phyloP scores from a whole-genome alignment of 1,284 basidiomycete genomes.

The Moniliophthora roreri region DNA sequence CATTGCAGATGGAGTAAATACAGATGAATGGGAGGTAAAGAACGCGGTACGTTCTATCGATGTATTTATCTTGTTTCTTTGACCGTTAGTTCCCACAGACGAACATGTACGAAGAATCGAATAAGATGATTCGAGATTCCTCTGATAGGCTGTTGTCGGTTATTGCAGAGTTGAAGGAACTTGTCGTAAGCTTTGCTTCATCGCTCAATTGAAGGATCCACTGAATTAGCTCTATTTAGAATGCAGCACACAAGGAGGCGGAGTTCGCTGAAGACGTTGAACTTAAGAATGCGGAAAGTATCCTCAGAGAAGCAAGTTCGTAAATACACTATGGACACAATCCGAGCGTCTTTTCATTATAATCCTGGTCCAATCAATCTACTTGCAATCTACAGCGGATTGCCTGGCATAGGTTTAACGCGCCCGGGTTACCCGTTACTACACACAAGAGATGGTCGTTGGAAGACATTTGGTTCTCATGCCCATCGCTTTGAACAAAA shows the following conservation, averaged over 20 bases:
- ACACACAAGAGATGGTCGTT: too few relatives aligned
- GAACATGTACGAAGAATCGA: constrained; percentile 74
- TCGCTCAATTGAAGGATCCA: constrained; percentile 1
- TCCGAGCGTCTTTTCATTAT: too few relatives aligned
- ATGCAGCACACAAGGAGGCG: constrained; percentile 46
- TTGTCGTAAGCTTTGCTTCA: constrained; percentile 59
- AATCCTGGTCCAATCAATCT: too few relatives aligned
- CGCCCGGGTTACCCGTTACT: too few relatives aligned
- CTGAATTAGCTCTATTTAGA: constrained; percentile 39
- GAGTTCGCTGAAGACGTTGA: constrained; percentile 51
- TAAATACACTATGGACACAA: constrained; percentile 20
- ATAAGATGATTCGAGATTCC: constrained; percentile 79
- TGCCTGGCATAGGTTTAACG: too few relatives aligned
- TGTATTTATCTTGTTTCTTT: background rate
- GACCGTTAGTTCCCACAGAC: constrained; percentile 39
- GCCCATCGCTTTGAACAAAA: too few relatives aligned
- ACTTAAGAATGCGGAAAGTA: constrained; percentile 58
- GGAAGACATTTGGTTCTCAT: too few relatives aligned
- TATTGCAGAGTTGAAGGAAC: constrained; percentile 61
- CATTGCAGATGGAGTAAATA: constrained; percentile 47
- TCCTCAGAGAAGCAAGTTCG: constrained; percentile 46
- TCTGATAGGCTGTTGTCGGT: constrained; percentile 59
- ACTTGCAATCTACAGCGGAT: too few relatives aligned
- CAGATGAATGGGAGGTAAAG: constrained; percentile 80
- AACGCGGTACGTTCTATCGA: constrained; percentile 57